A percentile compares a stretch with the other conserved stretches of the same genome.
Evolutionary conservation across 306 rosid species (phyloP).

Genomic region (Rubus parviflorus): DNA sequence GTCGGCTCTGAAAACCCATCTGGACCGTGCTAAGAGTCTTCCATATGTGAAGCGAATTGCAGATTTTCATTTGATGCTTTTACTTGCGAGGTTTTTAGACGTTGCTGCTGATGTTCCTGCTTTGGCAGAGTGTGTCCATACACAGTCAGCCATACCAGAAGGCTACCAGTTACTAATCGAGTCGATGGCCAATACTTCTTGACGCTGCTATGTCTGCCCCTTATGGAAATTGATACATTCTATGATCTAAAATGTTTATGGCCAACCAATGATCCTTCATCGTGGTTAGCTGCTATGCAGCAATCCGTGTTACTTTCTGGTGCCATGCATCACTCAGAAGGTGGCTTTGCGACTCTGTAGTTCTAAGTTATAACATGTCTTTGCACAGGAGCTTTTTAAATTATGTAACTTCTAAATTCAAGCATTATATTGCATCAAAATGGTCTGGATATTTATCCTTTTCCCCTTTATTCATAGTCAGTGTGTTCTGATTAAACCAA

Average conservation of each 20-base stretch:
- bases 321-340: constrained; percentile 33
- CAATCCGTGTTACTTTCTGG: constrained; percentile 21
- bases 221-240: background rate
- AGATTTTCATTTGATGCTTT: constrained; percentile 86
- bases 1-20: constrained; percentile 79
- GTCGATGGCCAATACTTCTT: constrained; percentile 78
- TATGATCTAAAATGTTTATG: constrained; percentile 19
- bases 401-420: constrained; percentile 24
- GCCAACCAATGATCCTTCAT: constrained; percentile 26
- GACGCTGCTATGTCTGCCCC: constrained; percentile 27
- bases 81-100: constrained; percentile 66
- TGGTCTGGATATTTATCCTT: constrained; percentile 10
- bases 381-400: constrained; percentile 22
- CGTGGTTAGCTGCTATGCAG: constrained; percentile 28
- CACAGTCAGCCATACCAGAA: constrained; percentile 69
- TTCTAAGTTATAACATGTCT: constrained; percentile 20
- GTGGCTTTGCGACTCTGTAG: constrained; percentile 17
- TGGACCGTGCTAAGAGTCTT: constrained; percentile 67
- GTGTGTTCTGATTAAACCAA: background rate
- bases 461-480: background rate
- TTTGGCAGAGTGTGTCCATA: constrained; percentile 75
- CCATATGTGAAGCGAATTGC: constrained; percentile 82
- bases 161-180: constrained; percentile 91
- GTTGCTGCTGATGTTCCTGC: constrained; percentile 79
- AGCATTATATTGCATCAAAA: constrained; percentile 5